Conservation (phyloP, 345 rosid genomes). For the Brassica incana region DNA sequence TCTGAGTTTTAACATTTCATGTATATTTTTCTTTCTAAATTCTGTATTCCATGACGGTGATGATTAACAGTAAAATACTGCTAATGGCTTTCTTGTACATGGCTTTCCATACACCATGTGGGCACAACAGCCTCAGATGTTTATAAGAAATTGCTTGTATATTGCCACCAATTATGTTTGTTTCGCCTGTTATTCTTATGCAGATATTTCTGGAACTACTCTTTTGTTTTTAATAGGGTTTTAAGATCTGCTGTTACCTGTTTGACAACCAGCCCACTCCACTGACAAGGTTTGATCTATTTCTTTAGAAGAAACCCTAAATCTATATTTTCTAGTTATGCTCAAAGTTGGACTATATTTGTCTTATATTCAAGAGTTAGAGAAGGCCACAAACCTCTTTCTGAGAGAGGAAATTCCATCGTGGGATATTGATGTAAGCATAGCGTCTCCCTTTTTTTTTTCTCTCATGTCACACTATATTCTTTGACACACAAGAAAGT, state of each 20-base stretch:
- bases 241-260: not conserved
- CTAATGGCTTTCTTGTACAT: not conserved
- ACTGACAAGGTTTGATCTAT: not conserved
- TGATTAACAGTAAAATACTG: not conserved
- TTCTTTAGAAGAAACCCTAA: not conserved
- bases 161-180: not conserved
- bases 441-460: too few relatives aligned
- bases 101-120: not conserved
- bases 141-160: not conserved
- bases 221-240: not conserved
- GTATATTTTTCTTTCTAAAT: not conserved
- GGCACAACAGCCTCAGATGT: not conserved
- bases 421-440: too few relatives aligned
- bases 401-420: too few relatives aligned
- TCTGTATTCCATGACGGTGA: not conserved
- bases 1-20: not conserved
- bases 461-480: too few relatives aligned
- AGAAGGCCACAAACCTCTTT: too few relatives aligned
- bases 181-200: not conserved
- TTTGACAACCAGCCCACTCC: not conserved
- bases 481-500: too few relatives aligned
- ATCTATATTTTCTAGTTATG: too few relatives aligned
- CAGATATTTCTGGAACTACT: not conserved
- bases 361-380: too few relatives aligned
- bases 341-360: too few relatives aligned